Evolutionary conservation across 257 asterid species (phyloP), one percentile per base, ranked within the genome.

Genomic region (Ajuga chamaepitys): DNA sequence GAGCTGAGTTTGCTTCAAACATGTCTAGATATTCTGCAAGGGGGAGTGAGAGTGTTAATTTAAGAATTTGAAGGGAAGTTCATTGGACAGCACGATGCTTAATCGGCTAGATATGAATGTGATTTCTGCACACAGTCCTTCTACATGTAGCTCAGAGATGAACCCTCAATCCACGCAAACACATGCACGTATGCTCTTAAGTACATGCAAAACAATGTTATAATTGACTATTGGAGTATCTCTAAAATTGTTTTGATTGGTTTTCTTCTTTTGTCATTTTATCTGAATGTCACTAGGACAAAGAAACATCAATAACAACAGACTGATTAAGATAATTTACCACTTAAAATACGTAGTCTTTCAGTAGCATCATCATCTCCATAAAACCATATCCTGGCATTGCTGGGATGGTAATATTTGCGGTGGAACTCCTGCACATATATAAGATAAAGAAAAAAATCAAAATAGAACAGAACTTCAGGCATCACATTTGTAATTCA

Each of bases 371-470:
- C 95, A 63, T 94, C 99, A 16, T 94, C 96, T 54, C 99, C 99
- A 65, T 94, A 94, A 79, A 94, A 89, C 99, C 99, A 94, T 70
- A 94, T 90, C 82, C 91, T 86, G 56, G 99, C 82, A 82, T 90
- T 94, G 83, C 97, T 94, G 47, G 99, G 99, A 64, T 94, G 95
- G 81, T 94, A 94, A 75, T 84, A 94, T 74, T 89, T 94, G 12
- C 79, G 79, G 57, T 94, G 97, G 77, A 94, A 94, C 46, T 88
- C 97, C 99, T 94, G 86, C 58, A 73, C 22, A 82, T 64, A 48
- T 44, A 69, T 54, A 42, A 46, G 44, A 60, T 25, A 16, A 68
- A 13, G 35, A 66, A 60, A 21, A 37, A 67, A 40, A 63, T 42
- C 60, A 73, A 54, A 34, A 72, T 14, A 53, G 5, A 38, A 30